phyloP scores from a whole-genome alignment of 106 monocot genomes.

The Triglochin maritima region DNA sequence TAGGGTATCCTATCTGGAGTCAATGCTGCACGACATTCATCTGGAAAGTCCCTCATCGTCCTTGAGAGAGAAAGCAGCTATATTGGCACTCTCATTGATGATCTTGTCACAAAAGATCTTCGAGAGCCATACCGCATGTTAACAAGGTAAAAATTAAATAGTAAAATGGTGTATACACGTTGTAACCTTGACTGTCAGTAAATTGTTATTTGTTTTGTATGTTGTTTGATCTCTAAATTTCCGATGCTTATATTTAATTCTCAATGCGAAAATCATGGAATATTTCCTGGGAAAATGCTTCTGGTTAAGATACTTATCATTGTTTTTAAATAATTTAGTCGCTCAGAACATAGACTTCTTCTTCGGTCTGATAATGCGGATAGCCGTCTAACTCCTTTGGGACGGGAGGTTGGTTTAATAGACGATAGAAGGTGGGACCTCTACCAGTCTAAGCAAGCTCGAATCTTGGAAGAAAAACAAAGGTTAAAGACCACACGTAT shows the following conservation, averaged over 20 bases:
- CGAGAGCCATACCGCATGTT: constrained; percentile 97
- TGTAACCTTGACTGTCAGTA: too few species aligned
- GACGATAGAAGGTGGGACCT: constrained; percentile 90
- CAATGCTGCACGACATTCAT: constrained; percentile 95
- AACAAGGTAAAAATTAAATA: constrained; percentile 53
- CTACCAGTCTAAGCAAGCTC: constrained; percentile 75
- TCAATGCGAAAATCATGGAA: too few species aligned
- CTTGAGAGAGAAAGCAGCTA: constrained; percentile 99
- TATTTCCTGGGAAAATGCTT: too few species aligned
- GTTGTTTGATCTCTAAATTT: too few species aligned
- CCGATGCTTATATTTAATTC: too few species aligned
- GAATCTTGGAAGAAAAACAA: constrained; percentile 68
- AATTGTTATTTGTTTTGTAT: too few species aligned
- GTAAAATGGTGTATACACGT: too few species aligned
- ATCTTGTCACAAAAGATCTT: constrained; percentile 99
- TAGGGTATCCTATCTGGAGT: constrained; percentile 90
- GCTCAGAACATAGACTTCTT: constrained; percentile 88
- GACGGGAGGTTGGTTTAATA: constrained; percentile 87
- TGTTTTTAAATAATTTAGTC: constrained; percentile 23
- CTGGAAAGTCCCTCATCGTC: constrained; percentile 62
- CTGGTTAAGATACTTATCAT: too few species aligned
- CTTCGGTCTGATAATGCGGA: constrained; percentile 97
- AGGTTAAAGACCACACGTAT: constrained; percentile 62
- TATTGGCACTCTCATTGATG: constrained; percentile 94
- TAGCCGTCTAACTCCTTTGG: constrained; percentile 92